phyloP scores from a whole-genome alignment of 192 early-diverging fungal genomes.

The Funneliformis geosporum region DNA sequence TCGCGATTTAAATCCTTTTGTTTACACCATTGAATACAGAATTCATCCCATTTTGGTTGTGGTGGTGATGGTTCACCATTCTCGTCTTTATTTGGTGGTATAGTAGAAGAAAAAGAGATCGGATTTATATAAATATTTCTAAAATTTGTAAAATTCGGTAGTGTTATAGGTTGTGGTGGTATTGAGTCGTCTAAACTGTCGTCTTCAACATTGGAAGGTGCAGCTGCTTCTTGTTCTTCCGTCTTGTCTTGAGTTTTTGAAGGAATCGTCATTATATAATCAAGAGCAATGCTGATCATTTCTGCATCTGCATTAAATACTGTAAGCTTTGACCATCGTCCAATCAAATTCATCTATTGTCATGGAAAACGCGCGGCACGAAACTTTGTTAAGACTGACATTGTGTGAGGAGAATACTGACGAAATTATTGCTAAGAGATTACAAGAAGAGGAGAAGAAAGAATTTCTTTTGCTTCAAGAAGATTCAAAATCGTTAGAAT shows the following conservation, averaged over 20 bases:
- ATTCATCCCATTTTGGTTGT: slow-evolving; percentile 36
- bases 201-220: neutral
- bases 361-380: too few relatives aligned
- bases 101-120: neutral
- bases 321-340: too few relatives aligned
- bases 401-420: neutral
- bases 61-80: neutral
- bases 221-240: neutral
- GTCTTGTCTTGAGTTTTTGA: neutral
- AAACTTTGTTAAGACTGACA: too few relatives aligned
- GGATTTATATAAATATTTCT: neutral
- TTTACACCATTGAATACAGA: slow-evolving; percentile 35
- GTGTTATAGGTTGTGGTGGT: neutral
- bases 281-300: neutral
- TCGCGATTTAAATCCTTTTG: slow-evolving; percentile 18
- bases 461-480: neutral
- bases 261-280: neutral
- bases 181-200: neutral
- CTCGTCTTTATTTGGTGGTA: neutral
- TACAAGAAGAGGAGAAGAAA: neutral
- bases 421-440: neutral
- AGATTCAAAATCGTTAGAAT: slow-evolving; percentile 12
- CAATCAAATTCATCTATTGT: too few relatives aligned
- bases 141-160: slow-evolving; percentile 3
- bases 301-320: too few relatives aligned